Evolutionary conservation across 1,139 yeast genomes (phyloP).

Genomic region (Saccharomyces hybrid): DNA sequence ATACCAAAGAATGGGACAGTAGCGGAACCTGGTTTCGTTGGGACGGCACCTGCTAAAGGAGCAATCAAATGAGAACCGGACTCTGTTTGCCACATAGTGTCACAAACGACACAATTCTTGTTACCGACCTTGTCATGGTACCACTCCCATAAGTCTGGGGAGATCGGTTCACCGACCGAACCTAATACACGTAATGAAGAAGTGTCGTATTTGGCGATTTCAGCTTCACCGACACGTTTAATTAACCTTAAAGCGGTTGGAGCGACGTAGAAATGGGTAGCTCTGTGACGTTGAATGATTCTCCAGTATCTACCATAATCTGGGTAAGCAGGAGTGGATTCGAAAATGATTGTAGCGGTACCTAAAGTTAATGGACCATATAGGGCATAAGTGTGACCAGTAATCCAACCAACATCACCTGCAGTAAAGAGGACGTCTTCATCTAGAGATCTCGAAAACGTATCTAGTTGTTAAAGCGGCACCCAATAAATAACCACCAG

Average conservation of each 20-base stretch:
- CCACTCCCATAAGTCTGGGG: slow-evolving; percentile 99
- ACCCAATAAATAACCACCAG: slow-evolving; percentile 89
- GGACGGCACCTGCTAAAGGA: slow-evolving; percentile 88
- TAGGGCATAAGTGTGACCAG: slow-evolving; percentile 94
- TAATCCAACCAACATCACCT: slow-evolving; percentile 99
- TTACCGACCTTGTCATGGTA: slow-evolving; percentile 88
- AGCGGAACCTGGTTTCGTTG: slow-evolving; percentile 97
- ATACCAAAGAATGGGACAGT: slow-evolving; percentile 95
- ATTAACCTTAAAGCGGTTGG: slow-evolving; percentile 95
- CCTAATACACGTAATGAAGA: slow-evolving; percentile 88
- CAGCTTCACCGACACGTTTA: slow-evolving; percentile 86
- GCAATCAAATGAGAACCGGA: slow-evolving; percentile 95
- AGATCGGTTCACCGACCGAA: slow-evolving; percentile 97
- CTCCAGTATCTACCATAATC: slow-evolving; percentile 96
- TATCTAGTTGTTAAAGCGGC: slow-evolving; percentile 92
- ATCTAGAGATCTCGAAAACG: too few relatives aligned
- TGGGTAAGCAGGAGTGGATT: slow-evolving; percentile 98
- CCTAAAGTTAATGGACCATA: slow-evolving; percentile 91
- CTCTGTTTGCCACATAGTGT: slow-evolving; percentile 99
- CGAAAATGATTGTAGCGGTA: slow-evolving; percentile 85
- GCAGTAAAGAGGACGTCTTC: slow-evolving; percentile 91
- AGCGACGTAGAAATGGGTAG: slow-evolving; percentile 95
- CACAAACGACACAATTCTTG: slow-evolving; percentile 75
- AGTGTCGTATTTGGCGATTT: slow-evolving; percentile 77
- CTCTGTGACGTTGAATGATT: slow-evolving; percentile 85